A percentile compares a stretch with the other conserved stretches of the same genome.
Conservation (phyloP, 2,329 filamentous ascomycete species). For the Coniella vitis region DNA sequence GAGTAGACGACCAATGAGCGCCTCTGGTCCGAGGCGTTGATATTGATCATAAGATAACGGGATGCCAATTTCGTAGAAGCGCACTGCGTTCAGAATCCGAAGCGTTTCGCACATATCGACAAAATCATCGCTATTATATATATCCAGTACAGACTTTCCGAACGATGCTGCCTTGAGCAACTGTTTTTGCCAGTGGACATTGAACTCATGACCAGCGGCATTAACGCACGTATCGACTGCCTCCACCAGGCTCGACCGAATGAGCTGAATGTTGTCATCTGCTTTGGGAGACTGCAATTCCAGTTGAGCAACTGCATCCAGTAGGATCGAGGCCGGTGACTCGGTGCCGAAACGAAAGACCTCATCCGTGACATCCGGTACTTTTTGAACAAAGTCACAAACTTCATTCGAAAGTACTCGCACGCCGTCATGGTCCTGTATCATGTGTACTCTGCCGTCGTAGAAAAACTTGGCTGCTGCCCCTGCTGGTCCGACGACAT, state of each 20-base stretch:
- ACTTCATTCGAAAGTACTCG: conserved; percentile 83
- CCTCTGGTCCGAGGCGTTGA: conserved; percentile 80
- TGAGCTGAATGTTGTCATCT: conserved; percentile 94
- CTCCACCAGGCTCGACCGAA: conserved; percentile 78
- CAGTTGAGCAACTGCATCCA: conserved; percentile 86
- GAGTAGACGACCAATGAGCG: conserved; percentile 76
- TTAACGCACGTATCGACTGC: conserved; percentile 92
- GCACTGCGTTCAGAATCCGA: conserved; percentile 84
- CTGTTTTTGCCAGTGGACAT: conserved; percentile 87
- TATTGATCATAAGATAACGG: conserved; percentile 93
- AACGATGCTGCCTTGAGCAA: conserved; percentile 95
- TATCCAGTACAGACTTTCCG: conserved; percentile 91
- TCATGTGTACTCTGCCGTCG: conserved; percentile 80
- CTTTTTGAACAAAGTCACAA: conserved; percentile 96
- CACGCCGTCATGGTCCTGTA: conserved; percentile 80
- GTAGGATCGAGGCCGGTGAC: conserved; percentile 81
- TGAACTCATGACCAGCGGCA: conserved; percentile 88
- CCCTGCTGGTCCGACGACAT: conserved; percentile 81
- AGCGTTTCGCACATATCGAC: conserved; percentile 96
- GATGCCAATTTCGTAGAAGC: conserved; percentile 85
- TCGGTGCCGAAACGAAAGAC: conserved; percentile 86
- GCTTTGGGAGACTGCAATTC: conserved; percentile 94
- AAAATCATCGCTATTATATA: conserved; percentile 98
- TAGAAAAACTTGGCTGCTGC: conserved; percentile 76
- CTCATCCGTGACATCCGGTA: conserved; percentile 77